phyloP scores from a whole-genome alignment of 2,329 filamentous ascomycete species.

The Zymoseptoria pseudotritici region DNA sequence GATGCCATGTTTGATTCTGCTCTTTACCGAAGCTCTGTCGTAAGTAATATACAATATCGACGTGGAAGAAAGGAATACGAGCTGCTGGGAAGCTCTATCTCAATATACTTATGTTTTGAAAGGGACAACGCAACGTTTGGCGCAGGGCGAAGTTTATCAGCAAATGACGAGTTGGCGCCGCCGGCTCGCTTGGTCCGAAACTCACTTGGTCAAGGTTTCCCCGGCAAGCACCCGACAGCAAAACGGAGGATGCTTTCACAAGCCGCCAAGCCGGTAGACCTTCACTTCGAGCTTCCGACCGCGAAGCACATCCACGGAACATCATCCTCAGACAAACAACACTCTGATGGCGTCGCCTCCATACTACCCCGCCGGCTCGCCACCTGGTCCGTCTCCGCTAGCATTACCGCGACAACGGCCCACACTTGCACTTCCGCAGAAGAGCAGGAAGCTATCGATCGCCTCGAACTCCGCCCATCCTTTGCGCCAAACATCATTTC shows the following conservation, averaged over 20 bases:
- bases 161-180: not conserved
- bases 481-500: constrained; percentile 74
- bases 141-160: not conserved
- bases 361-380: constrained; percentile 14
- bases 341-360: constrained; percentile 20
- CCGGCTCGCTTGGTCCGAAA: not conserved
- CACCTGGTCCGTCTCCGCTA: constrained; percentile 17
- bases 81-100: not conserved
- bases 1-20: constrained; percentile 4
- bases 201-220: not conserved
- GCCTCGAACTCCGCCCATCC: constrained; percentile 53
- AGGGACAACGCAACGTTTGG: not conserved
- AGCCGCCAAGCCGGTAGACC: not conserved
- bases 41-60: not conserved
- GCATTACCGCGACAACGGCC: constrained; percentile 52
- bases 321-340: not conserved
- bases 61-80: not conserved
- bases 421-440: constrained; percentile 45
- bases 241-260: not conserved
- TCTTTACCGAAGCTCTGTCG: not conserved
- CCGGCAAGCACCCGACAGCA: no score
- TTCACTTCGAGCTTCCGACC: not conserved
- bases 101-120: not conserved
- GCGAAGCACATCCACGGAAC: not conserved
- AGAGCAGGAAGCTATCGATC: constrained; percentile 66